These are phyloP conservation scores for Fulvia fulva DNA, from an alignment of 2,329 filamentous ascomycete species.

Conservation along the genomic window DNA sequence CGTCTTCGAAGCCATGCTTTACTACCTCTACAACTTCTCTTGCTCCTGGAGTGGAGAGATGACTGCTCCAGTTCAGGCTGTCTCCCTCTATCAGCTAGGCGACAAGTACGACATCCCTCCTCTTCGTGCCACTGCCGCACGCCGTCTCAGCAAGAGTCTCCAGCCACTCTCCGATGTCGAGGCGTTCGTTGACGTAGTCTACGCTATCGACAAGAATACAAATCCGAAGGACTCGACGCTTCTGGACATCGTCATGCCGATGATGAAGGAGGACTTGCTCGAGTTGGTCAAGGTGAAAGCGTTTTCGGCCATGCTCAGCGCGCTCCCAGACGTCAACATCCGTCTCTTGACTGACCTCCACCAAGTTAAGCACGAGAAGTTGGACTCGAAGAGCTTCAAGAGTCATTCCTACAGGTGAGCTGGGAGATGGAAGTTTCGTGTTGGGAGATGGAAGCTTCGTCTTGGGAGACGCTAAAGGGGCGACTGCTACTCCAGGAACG, in stretches of 20 bases:
- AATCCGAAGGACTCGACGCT: conserved; percentile 5
- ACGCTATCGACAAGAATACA: conserved; percentile 4
- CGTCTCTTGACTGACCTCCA: neutral
- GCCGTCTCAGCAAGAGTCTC: neutral
- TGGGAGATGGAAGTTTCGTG: no score
- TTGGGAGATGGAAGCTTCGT: no score
- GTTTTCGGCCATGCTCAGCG: conserved; percentile 4
- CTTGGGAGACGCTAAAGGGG: no score
- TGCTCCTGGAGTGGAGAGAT: conserved; percentile 7
- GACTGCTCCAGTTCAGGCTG: conserved; percentile 1
- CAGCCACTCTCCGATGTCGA: neutral
- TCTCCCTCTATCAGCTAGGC: conserved; percentile 39
- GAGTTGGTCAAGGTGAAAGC: conserved; percentile 1
- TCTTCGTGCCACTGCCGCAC: conserved; percentile 16
- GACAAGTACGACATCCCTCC: conserved; percentile 35
- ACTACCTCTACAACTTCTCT: conserved; percentile 18
- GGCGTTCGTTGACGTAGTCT: conserved; percentile 7
- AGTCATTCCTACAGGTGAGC: no score
- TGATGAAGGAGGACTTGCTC: conserved; percentile 6
- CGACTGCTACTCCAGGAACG: no score
- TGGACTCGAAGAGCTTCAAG: no score
- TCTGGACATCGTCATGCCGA: conserved; percentile 10
- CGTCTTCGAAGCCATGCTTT: conserved; percentile 11
- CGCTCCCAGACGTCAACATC: neutral
- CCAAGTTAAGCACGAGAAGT: no score